These are phyloP conservation scores for Aeschynomene evenia DNA, from an alignment of 306 rosid genomes.

Conservation along the genomic window DNA sequence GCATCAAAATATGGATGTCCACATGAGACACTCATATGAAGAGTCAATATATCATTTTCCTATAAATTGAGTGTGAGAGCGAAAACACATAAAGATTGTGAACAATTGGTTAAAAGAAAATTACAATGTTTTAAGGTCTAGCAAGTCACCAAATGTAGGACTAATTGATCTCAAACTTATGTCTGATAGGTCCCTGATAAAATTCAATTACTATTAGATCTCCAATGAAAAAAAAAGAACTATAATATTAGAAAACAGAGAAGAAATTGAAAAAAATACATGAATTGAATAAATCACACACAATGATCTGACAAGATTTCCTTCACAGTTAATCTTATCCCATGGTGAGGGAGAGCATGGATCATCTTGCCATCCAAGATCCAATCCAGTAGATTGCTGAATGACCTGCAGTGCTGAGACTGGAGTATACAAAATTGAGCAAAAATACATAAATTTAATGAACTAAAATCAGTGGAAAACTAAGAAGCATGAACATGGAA, in stretches of 20 bases:
- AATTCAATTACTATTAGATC: conserved; percentile 18
- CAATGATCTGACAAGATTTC: conserved; percentile 76
- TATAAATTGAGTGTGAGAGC: neutral
- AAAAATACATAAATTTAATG: too few species aligned
- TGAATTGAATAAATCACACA: conserved; percentile 32
- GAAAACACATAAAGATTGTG: neutral
- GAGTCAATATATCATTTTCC: too few species aligned
- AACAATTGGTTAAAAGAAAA: conserved; percentile 12
- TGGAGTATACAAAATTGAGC: conserved; percentile 45
- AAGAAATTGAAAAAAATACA: neutral
- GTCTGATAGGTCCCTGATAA: conserved; percentile 65
- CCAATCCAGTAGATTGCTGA: conserved; percentile 76
- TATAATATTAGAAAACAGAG: neutral
- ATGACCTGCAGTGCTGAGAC: conserved; percentile 89
- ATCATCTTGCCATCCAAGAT: conserved; percentile 93
- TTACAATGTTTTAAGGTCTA: conserved; percentile 87
- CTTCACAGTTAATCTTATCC: conserved; percentile 79
- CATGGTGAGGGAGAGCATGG: conserved; percentile 85
- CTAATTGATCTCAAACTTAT: conserved; percentile 76
- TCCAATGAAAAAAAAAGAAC: conserved; percentile 18
- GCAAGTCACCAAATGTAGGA: conserved; percentile 83
- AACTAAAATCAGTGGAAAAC: too few species aligned
- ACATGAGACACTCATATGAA: too few species aligned
- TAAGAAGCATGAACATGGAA: too few species aligned
- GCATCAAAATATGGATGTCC: too few species aligned